Evolutionary conservation across 257 asterid species (phyloP).

Genomic region (Solanum virginianum): DNA sequence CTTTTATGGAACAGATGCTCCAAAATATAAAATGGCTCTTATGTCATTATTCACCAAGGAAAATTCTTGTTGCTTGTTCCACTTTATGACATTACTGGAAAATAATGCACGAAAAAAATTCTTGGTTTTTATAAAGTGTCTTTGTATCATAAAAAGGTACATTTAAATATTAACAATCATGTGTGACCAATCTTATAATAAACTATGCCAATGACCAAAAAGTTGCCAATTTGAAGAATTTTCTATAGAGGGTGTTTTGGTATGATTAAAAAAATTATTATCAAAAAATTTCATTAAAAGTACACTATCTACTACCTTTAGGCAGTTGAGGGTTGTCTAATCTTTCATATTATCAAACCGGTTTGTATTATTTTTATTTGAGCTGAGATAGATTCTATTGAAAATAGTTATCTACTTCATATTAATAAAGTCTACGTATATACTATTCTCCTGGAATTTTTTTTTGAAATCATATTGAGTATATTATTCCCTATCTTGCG

Average conservation of each 20-base stretch:
- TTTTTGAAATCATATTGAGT: not conserved
- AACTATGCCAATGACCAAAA: not conserved
- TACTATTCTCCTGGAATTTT: accelerated
- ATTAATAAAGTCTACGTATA: accelerated
- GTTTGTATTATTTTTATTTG: not conserved
- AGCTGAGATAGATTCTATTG: accelerated
- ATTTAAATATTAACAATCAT: not conserved
- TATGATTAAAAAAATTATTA: too few species aligned
- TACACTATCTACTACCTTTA: too few species aligned
- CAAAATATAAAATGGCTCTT: not conserved
- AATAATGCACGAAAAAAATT: not conserved
- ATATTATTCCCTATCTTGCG: too few species aligned
- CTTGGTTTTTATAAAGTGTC: not conserved
- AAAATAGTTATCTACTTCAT: not conserved
- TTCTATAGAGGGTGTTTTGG: not conserved
- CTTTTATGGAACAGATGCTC: not conserved
- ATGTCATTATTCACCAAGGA: not conserved
- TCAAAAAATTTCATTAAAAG: too few species aligned
- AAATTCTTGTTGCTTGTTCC: not conserved
- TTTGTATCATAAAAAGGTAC: not conserved
- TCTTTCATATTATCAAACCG: not conserved
- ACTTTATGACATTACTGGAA: not conserved
- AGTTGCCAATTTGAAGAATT: not conserved
- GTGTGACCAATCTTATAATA: not conserved
- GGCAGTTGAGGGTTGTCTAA: not conserved